Percentiles rank a stretch among this genome's conserved stretches.
Conservation (phyloP, 257 asterid species). For the Primulina tabacum region DNA sequence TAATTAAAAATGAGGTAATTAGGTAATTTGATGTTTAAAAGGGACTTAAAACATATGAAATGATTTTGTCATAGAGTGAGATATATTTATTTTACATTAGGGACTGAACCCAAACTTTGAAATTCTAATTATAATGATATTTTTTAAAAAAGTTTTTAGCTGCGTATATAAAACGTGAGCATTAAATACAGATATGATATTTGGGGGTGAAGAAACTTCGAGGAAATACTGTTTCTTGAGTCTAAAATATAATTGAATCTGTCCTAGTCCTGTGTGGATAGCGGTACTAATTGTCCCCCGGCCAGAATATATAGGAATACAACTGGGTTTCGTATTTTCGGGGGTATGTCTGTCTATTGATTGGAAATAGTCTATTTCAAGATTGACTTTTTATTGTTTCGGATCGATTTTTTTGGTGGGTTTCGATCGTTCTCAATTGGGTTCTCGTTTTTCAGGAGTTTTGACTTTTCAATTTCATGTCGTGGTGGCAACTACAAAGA, state of each 20-base stretch:
- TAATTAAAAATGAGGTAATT: no score
- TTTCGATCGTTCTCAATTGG: slow-evolving; percentile 13
- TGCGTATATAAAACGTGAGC: no score
- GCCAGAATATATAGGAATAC: neutral
- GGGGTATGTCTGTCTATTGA: slow-evolving; percentile 5
- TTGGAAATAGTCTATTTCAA: slow-evolving; percentile 26
- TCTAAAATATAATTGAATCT: neutral
- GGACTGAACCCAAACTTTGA: no score
- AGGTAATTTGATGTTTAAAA: no score
- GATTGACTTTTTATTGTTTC: slow-evolving; percentile 20
- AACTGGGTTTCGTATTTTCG: neutral
- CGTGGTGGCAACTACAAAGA: slow-evolving; percentile 13
- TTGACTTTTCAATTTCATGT: neutral
- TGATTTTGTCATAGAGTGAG: no score
- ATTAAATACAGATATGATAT: no score
- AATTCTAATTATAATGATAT: no score
- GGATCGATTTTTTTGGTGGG: slow-evolving; percentile 10
- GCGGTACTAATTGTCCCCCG: neutral
- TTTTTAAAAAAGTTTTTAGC: no score
- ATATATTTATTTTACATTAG: no score
- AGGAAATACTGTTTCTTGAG: slow-evolving; percentile 5
- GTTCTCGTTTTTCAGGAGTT: slow-evolving; percentile 16
- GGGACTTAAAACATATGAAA: no score
- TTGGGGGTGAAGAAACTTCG: slow-evolving; percentile 25
- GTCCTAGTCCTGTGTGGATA: neutral